Evolutionary conservation across 1,284 basidiomycete species (phyloP).

Genomic region (Boletus sp.): DNA sequence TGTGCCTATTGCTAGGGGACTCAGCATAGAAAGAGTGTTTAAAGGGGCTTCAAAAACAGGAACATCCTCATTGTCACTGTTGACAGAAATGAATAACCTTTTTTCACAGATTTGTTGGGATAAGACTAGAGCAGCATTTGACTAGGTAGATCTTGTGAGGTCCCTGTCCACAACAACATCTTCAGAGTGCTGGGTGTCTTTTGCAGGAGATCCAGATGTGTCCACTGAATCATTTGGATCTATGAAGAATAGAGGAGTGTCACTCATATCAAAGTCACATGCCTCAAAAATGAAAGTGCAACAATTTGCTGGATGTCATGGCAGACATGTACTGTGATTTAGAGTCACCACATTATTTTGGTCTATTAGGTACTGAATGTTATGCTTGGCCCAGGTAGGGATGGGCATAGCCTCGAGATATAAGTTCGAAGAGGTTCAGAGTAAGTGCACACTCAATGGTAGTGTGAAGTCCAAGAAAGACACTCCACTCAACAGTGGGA

Average conservation of each 20-base stretch:
- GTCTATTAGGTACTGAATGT: too few species aligned
- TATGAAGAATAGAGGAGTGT: conserved; percentile 40
- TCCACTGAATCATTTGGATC: conserved; percentile 43
- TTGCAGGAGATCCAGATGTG: neutral
- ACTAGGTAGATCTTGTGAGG: neutral
- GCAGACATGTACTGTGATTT: too few species aligned
- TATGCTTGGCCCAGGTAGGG: too few species aligned
- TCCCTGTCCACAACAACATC: neutral
- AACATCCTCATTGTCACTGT: conserved; percentile 60
- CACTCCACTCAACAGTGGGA: too few species aligned
- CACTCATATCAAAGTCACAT: conserved; percentile 16
- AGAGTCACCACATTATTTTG: too few species aligned
- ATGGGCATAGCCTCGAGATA: too few species aligned
- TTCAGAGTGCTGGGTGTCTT: conserved; percentile 7
- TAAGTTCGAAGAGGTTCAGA: too few species aligned
- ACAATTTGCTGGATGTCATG: neutral
- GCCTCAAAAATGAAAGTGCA: neutral
- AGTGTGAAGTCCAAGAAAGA: too few species aligned
- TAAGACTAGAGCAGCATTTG: conserved; percentile 4
- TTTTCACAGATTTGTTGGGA: conserved; percentile 27
- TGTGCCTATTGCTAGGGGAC: conserved; percentile 2
- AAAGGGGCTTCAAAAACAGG: conserved; percentile 23
- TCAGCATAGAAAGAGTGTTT: conserved; percentile 19
- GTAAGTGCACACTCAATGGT: too few species aligned
- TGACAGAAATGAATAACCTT: conserved; percentile 58